Base-by-base conservation (phyloP, 768 basidiomycete species). In the Rhodotorula paludigena region DNA sequence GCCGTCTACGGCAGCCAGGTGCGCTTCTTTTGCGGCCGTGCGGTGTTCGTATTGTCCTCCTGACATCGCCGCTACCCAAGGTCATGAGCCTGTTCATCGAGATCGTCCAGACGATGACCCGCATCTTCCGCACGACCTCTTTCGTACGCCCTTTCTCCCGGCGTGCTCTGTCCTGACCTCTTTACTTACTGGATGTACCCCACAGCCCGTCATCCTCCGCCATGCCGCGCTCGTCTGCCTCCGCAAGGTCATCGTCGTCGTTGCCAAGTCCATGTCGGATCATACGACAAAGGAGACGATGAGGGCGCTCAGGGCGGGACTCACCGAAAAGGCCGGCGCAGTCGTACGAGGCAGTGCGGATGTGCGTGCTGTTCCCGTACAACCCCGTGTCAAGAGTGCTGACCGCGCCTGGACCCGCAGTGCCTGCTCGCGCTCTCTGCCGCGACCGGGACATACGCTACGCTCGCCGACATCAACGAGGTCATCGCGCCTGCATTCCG, bases 31-130 rank as follows among this genome's bases (percentile, higher is more conserved):
- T n/a, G n/a, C n/a, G 25, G 36, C n/a, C 53, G n/a, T n/a, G 47
- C 60, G 12, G 5, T 18, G 42, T 51, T 42, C 20, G 25, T 14
- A 33, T 11, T 7, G 10, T 21, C 16, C 25, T 2, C 6, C 2
- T 41, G 28, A 4, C 8, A 9, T n/a, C n/a, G n/a, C n/a, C n/a
- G n/a, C n/a, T n/a, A n/a, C n/a, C n/a, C n/a, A 69, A 98, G 90
- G 86, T 92, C 77, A 94, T 97, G 92, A 96, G 92, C 0, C 88
- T 92, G 73, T 88, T 93, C 85, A 83, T 87, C 36, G 94, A 98
- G 76, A 88, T 93, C 41, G 80, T 85, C 28, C 80, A 82, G 3
- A 81, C 85, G 0, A 81, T 86, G 0, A 77, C 89, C 49, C 90
- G 86, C 77, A 84, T 87, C 0, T 82, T 84, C 72, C 88, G 78